Evolutionary conservation across 2,329 filamentous ascomycete species (phyloP), one percentile per base, ranked within the genome.

Genomic region (Epichloe festucae): DNA sequence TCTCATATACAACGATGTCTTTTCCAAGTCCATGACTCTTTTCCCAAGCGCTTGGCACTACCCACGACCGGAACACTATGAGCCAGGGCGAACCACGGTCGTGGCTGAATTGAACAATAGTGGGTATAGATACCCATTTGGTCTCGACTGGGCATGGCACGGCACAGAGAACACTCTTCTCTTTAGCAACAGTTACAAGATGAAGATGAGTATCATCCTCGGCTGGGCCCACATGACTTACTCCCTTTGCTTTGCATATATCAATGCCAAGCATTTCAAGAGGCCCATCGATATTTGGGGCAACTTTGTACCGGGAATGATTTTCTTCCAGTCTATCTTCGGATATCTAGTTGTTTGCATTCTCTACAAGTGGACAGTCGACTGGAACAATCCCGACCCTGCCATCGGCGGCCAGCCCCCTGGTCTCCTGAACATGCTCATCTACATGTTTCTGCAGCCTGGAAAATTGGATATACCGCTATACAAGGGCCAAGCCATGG

Each of bases 171-270:
- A 98, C 63, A 86, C 94, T 55, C 77, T 98, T 19, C 79, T 98
- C 48, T 98, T 98, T 73, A 86, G 82, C 67, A 98, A 98, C 84
- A 94, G 87, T 70, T 94, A 93, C 79, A 98, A 98, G 83, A 98
- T 98, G 93, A 98, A 98, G 77, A 87, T 98, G 72, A 94, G 88
- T 74, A 96, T 98, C 65, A 81, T 98, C 58, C 79, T 98, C 58
- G 93, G 94, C 67, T 98, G 94, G 93, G 81, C 81, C 53, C 90
- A 96, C 73, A 98, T 98, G 93, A 98, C 93, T 3, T 98, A 95
- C 73, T 97, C 93, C 17, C 81, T 98, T 45, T 90, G 87, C 73
- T 84, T 95, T 64, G 85, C 93, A 23, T 93, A 87, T 63, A 80
- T 95, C 76, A 98, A 98, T 65, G 91, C 89, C 48, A 84, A 84